Evolutionary conservation across 306 rosid species (phyloP), one percentile per base, ranked within the genome.

Genomic region (Rosa chinensis): DNA sequence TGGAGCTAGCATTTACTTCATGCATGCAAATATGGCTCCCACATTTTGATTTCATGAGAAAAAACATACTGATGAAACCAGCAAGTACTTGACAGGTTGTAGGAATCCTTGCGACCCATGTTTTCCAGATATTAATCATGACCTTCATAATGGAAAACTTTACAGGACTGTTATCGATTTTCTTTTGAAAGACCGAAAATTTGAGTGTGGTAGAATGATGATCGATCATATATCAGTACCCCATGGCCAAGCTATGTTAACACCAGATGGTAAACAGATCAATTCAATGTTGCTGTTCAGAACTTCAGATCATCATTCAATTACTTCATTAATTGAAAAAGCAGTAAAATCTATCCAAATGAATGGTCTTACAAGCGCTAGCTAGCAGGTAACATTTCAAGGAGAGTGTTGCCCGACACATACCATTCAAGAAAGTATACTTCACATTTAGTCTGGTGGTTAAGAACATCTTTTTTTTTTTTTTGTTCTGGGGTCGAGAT

Each of bases 21-120:
- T 73, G 32, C 64, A 76, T 76, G 78, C 58, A 63, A 61, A 25
- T 25, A 59, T 70, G 79, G 74, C 23, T 77, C 63, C 75, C 63
- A 59, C 56, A 40, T 74, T 42, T 45, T 42, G 52, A 64, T 28
- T 63, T 63, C 69, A 28, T 64, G 69, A 32, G n/a, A 35, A 42
- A 70, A 48, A 43, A 71, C 64, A 64, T 43, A 55, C 10, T 53
- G 69, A 82, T 70, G 61, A 68, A 61, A 14, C 44, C 17, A n/a
- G 5, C 43, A 18, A 13, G 23, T 55, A 25, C 21, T 80, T 49
- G 72, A 76, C 37, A 66, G 55, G 71, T 53, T 13, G 64, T 74
- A 72, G 61, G 17, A 69, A 68, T 72, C 72, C 62, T 32, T 49
- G 37, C 74, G 8, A 28, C 75, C 70, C 67, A 71, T 61, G 48